Conservation (phyloP, 495 filamentous ascomycete species). For the Lasiosphaeris hirsuta region DNA sequence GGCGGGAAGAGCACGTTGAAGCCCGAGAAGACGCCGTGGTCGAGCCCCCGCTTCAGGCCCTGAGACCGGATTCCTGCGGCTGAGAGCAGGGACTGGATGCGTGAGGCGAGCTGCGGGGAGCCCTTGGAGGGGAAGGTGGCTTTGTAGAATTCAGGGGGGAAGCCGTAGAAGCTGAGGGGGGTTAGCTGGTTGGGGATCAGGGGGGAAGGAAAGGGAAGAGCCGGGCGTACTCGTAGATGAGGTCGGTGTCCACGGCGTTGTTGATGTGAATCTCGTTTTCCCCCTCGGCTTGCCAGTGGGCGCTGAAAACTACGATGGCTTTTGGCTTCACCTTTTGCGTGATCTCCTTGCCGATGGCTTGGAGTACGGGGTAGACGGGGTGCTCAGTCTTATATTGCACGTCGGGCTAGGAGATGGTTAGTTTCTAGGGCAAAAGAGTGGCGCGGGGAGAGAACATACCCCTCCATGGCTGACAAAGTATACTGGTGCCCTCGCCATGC, state of each 20-base stretch:
- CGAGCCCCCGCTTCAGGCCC: constrained; percentile 64
- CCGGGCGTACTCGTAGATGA: constrained; percentile 74
- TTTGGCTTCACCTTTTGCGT: constrained; percentile 74
- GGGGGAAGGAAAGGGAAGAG: neutral
- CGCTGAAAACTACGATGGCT: constrained; percentile 82
- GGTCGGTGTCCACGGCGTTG: constrained; percentile 60
- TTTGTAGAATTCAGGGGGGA: constrained; percentile 59
- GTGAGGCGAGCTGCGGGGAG: constrained; percentile 60
- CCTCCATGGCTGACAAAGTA: constrained; percentile 81
- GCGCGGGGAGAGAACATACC: constrained; percentile 44
- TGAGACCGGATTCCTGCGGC: constrained; percentile 61
- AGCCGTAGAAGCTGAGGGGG: constrained; percentile 65
- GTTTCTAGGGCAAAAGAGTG: neutral
- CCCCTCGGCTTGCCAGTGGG: constrained; percentile 70
- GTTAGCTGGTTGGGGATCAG: constrained; percentile 7
- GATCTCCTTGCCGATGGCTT: constrained; percentile 71
- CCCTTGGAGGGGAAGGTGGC: constrained; percentile 70
- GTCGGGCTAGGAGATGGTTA: constrained; percentile 52
- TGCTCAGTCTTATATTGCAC: constrained; percentile 72
- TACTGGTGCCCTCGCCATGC: constrained; percentile 51
- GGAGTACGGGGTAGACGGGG: constrained; percentile 69
- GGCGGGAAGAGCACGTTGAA: constrained; percentile 72
- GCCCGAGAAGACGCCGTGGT: constrained; percentile 77
- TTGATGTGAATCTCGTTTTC: constrained; percentile 65
- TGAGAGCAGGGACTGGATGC: constrained; percentile 57